A percentile compares a stretch with the other conserved stretches of the same genome.
Evolutionary conservation across 2,329 filamentous ascomycete genomes (phyloP).

Genomic region (Xylariaceae sp.): DNA sequence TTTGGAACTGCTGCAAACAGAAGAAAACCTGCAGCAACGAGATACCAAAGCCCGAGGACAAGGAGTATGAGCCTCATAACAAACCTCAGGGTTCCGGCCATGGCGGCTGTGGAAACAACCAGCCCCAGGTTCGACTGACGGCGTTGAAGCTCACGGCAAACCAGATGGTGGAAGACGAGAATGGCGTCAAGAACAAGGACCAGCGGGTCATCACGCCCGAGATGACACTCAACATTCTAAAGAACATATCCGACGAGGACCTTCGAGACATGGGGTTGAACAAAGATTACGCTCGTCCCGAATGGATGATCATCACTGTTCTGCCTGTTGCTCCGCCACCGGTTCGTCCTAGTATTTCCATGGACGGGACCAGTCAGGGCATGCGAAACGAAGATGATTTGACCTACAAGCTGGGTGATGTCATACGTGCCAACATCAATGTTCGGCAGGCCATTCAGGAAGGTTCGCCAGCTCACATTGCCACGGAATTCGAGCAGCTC

Average conservation of each 20-base stretch:
- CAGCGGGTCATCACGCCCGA: slow-evolving; percentile 78
- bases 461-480: slow-evolving; percentile 85
- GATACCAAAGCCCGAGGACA: slow-evolving; percentile 60
- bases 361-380: slow-evolving; percentile 88
- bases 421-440: slow-evolving; percentile 94
- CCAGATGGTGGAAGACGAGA: slow-evolving; percentile 70
- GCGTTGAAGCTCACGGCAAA: slow-evolving; percentile 74
- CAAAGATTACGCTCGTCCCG: slow-evolving; percentile 87
- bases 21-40: slow-evolving; percentile 81
- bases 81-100: slow-evolving; percentile 57
- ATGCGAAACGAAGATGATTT: slow-evolving; percentile 96
- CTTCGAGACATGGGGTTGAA: slow-evolving; percentile 85
- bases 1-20: slow-evolving; percentile 88
- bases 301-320: slow-evolving; percentile 97
- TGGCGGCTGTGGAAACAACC: slow-evolving; percentile 86
- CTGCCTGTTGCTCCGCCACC: slow-evolving; percentile 92
- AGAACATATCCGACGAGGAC: slow-evolving; percentile 73
- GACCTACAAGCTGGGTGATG: slow-evolving; percentile 98
- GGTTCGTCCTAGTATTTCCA: slow-evolving; percentile 92
- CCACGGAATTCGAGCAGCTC: slow-evolving; percentile 81
- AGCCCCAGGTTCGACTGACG: slow-evolving; percentile 81
- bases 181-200: slow-evolving; percentile 65
- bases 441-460: slow-evolving; percentile 86
- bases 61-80: slow-evolving; percentile 54
- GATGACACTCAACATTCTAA: slow-evolving; percentile 78